Percentiles rank a stretch among this genome's conserved stretches.
phyloP scores from a whole-genome alignment of 2,329 filamentous ascomycete genomes.

The Ophiosphaerella korrae region DNA sequence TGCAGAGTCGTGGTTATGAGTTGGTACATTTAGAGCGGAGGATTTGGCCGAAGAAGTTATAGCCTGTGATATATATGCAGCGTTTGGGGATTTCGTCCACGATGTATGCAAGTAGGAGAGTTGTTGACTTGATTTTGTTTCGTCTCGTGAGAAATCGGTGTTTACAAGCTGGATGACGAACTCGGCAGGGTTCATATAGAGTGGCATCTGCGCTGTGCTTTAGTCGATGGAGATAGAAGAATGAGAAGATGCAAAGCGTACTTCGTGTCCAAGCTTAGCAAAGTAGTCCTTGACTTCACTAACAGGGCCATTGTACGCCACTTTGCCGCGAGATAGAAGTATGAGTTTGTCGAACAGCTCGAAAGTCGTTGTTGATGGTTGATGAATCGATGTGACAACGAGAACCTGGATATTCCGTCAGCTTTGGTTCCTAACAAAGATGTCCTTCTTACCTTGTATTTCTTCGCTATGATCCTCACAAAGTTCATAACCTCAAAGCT shows the following conservation, averaged over 20 bases:
- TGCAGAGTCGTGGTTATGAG: constrained; percentile 40
- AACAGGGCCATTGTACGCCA: constrained; percentile 74
- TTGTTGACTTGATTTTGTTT: constrained; percentile 53
- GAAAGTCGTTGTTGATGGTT: constrained; percentile 80
- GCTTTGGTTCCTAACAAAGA: background rate
- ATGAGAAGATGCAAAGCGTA: constrained; percentile 30
- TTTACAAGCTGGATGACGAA: constrained; percentile 80
- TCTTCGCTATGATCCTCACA: constrained; percentile 68
- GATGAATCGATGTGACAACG: constrained; percentile 82
- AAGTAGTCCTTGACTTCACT: constrained; percentile 67
- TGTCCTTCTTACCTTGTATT: constrained; percentile 62
- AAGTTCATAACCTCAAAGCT: constrained; percentile 78
- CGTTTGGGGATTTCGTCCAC: constrained; percentile 60
- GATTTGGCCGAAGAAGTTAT: constrained; percentile 22
- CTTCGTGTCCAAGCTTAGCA: constrained; percentile 58
- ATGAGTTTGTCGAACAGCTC: constrained; percentile 80
- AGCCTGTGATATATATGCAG: constrained; percentile 25
- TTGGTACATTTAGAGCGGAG: background rate
- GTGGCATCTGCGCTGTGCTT: constrained; percentile 55
- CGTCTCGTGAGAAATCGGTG: constrained; percentile 69
- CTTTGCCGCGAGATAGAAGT: constrained; percentile 71
- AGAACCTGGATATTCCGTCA: constrained; percentile 60
- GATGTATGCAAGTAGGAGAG: constrained; percentile 60
- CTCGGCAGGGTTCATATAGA: constrained; percentile 79
- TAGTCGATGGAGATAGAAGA: no score